Evolutionary conservation across 192 early-diverging fungal species (phyloP), one percentile per base, ranked within the genome.

Genomic region (Rhizophagus prolifer): DNA sequence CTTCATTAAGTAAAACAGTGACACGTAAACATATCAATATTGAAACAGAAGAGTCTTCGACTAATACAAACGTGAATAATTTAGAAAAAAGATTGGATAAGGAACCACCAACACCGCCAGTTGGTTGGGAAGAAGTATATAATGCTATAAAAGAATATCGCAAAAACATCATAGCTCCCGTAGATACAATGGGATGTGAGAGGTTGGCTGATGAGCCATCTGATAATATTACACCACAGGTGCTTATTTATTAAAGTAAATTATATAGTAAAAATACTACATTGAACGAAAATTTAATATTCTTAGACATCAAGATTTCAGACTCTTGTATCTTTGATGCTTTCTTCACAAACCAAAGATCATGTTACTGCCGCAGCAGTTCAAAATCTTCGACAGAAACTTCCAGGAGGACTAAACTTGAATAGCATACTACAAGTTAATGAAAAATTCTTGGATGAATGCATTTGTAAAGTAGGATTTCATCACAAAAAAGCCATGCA

Each of bases 321-420:
- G 79, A 92, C 93, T 12, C 82, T 98, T 1, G 85, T 95, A 19
- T 86, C 96, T 1, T 83, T 98, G 47, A 93, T 94, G 85, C 88
- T 98, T 21, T 97, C 95, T 12, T 94, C 95, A 25, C 95, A 96
- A 83, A 98, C 97, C 12, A 96, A 95, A 73, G 97, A 98, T 78
- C 88, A 91, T 19, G 88, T 93, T 28, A 96, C 95, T 0, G 93
- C 94, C 1, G 90, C 85, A 36, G 95, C 92, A 3, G 87, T 98
- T 26, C 79, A 84, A 25, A 86, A 88, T 7, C 80, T 98, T 10
- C 88, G 94, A 67, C 67, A 76, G 13, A 78, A 84, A 36, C 83
- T 90, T 65, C 85, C 89, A 3, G 90, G 88, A 34, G 93, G 94
- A n/a, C 77, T 96, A 72, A 91, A 89, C 4, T 75, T 92, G 21